Base-by-base conservation (phyloP, 148 eudicot species). In the Persicaria tinctoria region DNA sequence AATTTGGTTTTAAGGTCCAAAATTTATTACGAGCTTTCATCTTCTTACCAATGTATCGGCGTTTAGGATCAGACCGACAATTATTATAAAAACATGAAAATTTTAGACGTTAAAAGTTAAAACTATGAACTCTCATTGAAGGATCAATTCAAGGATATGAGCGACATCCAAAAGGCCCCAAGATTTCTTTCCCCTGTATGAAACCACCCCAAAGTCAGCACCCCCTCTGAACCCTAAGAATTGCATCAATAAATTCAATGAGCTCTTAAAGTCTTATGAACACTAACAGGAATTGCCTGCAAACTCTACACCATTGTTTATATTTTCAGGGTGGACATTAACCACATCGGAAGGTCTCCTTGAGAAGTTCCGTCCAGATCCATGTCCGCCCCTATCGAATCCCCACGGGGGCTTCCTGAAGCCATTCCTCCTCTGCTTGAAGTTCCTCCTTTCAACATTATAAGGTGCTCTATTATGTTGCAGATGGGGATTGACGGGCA, bases 331-430 rank as follows among this genome's bases (percentile, higher is more conserved):
- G 76, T 82, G 74, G 55, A 75, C 84, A 64, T 80, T 81, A 13
- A 45, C 70, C 11, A 78, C 79, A 64, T 66, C 77, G 74, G 70
- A 14, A 5, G 70, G 70, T 5, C 70, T 66, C 17, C 48, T 66
- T 12, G 70, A 11, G 18, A 66, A 66, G 46, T 66, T 66, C 70
- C 70, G 70, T 11, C 85, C 82, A 71, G 76, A 83, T 70, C 87
- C 82, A 27, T 75, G 56, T 38, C 84, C 79, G 76, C 83, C 81
- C 73, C 89, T 87, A 63, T 57, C 79, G 77, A 76, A 80, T 38
- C 88, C 84, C 78, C 88, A 88, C 10, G 91, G 95, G 46, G 87
- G 95, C 50, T 82, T 77, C 12, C 78, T 79, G 16, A 76, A 54
- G 76, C 75, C 74, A 49, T 79, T 92, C 85, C 89, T 83, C 81